phyloP scores from a whole-genome alignment of 169 alveolate species.

The Plasmodium coatneyi region DNA sequence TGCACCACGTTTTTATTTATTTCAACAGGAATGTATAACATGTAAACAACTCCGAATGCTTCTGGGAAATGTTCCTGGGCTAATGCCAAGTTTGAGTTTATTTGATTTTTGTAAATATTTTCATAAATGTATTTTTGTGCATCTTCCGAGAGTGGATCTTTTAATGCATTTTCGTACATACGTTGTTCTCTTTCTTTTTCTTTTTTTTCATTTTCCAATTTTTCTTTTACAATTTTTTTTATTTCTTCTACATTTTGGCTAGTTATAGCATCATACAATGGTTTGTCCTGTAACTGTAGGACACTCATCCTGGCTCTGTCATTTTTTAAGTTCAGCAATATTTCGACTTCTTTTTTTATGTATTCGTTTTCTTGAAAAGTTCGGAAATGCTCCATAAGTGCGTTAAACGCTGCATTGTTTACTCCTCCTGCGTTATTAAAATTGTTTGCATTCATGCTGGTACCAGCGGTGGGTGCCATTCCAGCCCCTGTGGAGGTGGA shows the following conservation, averaged over 20 bases:
- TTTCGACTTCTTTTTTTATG: conserved; percentile 54
- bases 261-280: conserved; percentile 59
- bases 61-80: conserved; percentile 89
- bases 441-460: neutral
- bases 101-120: conserved; percentile 86
- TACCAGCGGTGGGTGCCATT: neutral
- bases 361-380: conserved; percentile 56
- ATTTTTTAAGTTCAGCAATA: conserved; percentile 31
- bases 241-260: conserved; percentile 33
- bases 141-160: conserved; percentile 90
- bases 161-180: conserved; percentile 75
- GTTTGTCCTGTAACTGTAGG: conserved; percentile 37
- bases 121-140: conserved; percentile 91
- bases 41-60: conserved; percentile 84
- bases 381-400: conserved; percentile 38
- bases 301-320: conserved; percentile 38
- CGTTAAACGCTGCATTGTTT: conserved; percentile 13
- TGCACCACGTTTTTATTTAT: conserved; percentile 90
- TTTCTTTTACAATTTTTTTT: conserved; percentile 60
- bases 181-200: conserved; percentile 76
- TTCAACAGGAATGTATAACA: conserved; percentile 93
- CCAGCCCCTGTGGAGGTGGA: neutral
- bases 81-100: conserved; percentile 88
- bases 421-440: neutral
- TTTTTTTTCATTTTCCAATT: conserved; percentile 56